Evolutionary conservation across 495 filamentous ascomycete species (phyloP).

Genomic region (Cryomyces antarcticus): DNA sequence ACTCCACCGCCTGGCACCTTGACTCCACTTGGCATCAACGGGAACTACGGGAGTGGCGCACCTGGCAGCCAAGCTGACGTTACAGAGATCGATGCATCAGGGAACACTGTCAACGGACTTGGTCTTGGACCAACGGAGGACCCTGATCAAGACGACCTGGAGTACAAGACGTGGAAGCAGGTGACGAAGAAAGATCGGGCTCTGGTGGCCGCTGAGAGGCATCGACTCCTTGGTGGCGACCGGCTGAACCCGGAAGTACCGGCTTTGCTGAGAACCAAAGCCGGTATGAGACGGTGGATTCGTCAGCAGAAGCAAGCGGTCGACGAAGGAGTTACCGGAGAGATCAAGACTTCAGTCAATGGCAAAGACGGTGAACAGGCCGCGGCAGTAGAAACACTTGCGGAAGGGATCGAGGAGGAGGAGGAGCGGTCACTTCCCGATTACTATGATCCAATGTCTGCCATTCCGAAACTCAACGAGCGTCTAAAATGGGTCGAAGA

Average conservation of each 20-base stretch:
- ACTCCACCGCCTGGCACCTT: constrained; percentile 63
- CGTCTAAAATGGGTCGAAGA: constrained; percentile 76
- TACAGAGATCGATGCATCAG: constrained; percentile 58
- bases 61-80: constrained; percentile 51
- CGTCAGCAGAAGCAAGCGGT: constrained; percentile 46
- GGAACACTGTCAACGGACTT: constrained; percentile 38
- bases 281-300: constrained; percentile 63
- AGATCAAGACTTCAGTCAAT: constrained; percentile 20
- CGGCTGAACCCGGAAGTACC: constrained; percentile 75
- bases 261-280: constrained; percentile 57
- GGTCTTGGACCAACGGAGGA: constrained; percentile 25
- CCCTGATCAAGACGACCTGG: constrained; percentile 55
- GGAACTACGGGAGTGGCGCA: constrained; percentile 30
- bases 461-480: constrained; percentile 62
- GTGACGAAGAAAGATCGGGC: constrained; percentile 93
- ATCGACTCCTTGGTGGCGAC: constrained; percentile 66
- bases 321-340: constrained; percentile 20
- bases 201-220: constrained; percentile 56
- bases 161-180: constrained; percentile 96
- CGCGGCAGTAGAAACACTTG: constrained; percentile 46
- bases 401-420: constrained; percentile 79
- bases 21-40: constrained; percentile 58
- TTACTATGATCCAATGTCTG: constrained; percentile 77
- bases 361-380: constrained; percentile 26
- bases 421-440: constrained; percentile 65